These are phyloP conservation scores for Xerocomellus amylosporus DNA, from an alignment of 768 basidiomycete genomes.

Conservation along the genomic window DNA sequence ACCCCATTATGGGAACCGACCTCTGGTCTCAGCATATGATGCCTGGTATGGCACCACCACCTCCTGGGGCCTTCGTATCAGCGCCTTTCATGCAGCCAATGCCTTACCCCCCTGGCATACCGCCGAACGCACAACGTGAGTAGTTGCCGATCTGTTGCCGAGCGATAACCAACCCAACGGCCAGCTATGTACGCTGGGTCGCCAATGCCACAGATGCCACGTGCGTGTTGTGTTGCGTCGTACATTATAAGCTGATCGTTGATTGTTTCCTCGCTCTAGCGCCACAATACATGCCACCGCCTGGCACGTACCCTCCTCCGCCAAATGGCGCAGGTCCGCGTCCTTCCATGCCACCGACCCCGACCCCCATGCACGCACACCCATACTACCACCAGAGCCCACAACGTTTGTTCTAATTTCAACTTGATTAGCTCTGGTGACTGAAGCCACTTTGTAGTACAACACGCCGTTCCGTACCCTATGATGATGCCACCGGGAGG, in stretches of 20 bases:
- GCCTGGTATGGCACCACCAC: constrained; percentile 80
- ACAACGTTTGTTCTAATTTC: constrained; percentile 55
- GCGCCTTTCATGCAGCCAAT: constrained; percentile 82
- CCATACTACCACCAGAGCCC: constrained; percentile 90
- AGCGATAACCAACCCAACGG: constrained; percentile 6
- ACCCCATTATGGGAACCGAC: constrained; percentile 3
- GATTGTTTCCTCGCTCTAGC: constrained; percentile 35
- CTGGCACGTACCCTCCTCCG: constrained; percentile 72
- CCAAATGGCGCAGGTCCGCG: constrained; percentile 77
- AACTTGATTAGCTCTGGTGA: constrained; percentile 17
- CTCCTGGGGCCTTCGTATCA: constrained; percentile 77
- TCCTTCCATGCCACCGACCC: constrained; percentile 90
- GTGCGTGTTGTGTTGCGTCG: constrained; percentile 44
- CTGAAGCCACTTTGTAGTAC: constrained; percentile 51
- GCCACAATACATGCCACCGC: constrained; percentile 78
- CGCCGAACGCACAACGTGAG: constrained; percentile 61
- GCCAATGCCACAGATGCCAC: constrained; percentile 84
- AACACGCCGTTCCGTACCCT: constrained; percentile 83
- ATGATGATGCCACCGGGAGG: constrained; percentile 84
- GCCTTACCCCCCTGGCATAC: constrained; percentile 78
- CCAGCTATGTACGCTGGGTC: constrained; percentile 80
- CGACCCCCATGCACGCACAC: constrained; percentile 82
- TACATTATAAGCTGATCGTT: not conserved
- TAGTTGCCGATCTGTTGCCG: not conserved
- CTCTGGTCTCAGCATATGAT: constrained; percentile 61